Percentiles rank a stretch among this genome's conserved stretches.
These are phyloP conservation scores for Diaporthe amygdali DNA, from an alignment of 2,329 filamentous ascomycete species.

Conservation along the genomic window DNA sequence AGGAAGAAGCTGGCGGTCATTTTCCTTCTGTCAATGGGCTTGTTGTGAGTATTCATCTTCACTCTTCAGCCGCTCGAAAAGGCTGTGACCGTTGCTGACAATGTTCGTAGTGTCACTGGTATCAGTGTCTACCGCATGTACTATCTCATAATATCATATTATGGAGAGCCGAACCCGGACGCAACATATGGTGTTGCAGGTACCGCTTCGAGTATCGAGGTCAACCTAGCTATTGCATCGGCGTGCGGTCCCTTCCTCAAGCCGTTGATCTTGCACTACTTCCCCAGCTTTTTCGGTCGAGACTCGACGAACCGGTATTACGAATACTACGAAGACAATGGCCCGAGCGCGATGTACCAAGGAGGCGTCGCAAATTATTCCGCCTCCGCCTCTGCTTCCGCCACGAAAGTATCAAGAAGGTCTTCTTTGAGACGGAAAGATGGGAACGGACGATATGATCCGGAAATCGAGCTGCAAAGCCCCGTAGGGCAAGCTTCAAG, in stretches of 20 bases:
- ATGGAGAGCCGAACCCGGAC: slow-evolving; percentile 26
- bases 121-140: slow-evolving; percentile 8
- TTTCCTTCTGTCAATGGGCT: slow-evolving; percentile 33
- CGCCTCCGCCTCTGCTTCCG: background rate
- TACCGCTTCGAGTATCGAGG: slow-evolving; percentile 33
- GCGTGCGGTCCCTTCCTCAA: slow-evolving; percentile 29
- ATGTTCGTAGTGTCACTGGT: background rate
- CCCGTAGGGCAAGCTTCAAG: background rate
- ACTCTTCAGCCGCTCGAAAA: no score
- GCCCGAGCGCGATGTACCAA: background rate
- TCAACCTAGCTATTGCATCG: slow-evolving; percentile 34
- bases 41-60: background rate
- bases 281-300: background rate
- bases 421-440: background rate
- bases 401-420: background rate
- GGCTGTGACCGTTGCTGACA: background rate
- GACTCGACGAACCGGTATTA: background rate
- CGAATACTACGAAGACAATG: background rate
- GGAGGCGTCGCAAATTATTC: background rate
- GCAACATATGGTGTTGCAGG: slow-evolving; percentile 32
- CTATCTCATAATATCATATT: background rate
- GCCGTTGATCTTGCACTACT: background rate
- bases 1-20: slow-evolving; percentile 41
- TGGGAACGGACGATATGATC: background rate
- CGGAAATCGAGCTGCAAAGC: slow-evolving; percentile 1